Evolutionary conservation across 345 rosid genomes (phyloP).

Genomic region (Noccaea caerulescens): DNA sequence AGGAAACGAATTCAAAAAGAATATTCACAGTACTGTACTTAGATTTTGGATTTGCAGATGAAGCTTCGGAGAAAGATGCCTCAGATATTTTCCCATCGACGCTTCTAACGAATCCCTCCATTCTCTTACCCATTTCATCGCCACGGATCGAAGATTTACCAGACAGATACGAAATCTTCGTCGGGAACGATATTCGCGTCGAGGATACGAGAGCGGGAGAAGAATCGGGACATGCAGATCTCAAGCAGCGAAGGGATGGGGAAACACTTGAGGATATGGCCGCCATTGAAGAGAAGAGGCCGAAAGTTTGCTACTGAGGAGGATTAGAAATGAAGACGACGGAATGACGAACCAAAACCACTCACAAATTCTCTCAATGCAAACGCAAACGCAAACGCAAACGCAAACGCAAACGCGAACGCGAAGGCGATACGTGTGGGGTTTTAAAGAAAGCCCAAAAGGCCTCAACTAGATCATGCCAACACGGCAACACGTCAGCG

Average conservation of each 20-base stretch:
- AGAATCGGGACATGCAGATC: slow-evolving; percentile 35
- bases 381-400: neutral
- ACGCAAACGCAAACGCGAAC: too few species aligned
- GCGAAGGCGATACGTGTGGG: neutral
- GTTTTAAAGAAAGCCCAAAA: slow-evolving; percentile 12
- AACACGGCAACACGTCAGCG: slow-evolving; percentile 39
- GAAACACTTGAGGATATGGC: slow-evolving; percentile 39
- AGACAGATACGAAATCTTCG: slow-evolving; percentile 26
- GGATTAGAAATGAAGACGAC: slow-evolving; percentile 17
- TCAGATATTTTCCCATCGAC: slow-evolving; percentile 45
- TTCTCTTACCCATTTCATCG: slow-evolving; percentile 33
- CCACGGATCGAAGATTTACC: slow-evolving; percentile 13
- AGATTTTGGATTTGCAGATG: slow-evolving; percentile 36
- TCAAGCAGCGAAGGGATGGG: slow-evolving; percentile 24
- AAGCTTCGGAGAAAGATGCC: slow-evolving; percentile 40
- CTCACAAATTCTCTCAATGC: neutral
- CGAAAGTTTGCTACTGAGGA: slow-evolving; percentile 6
- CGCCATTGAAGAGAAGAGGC: slow-evolving; percentile 46
- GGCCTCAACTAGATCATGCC: slow-evolving; percentile 19
- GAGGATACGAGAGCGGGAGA: slow-evolving; percentile 23
- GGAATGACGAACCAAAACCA: neutral
- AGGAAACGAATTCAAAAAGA: slow-evolving; percentile 1
- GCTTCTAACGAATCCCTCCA: slow-evolving; percentile 42
- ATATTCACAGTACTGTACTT: slow-evolving; percentile 51
- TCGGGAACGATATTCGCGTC: slow-evolving; percentile 34